Evolutionary conservation across 2,329 filamentous ascomycete species (phyloP).

Genomic region (Neonectria neomacrospora): DNA sequence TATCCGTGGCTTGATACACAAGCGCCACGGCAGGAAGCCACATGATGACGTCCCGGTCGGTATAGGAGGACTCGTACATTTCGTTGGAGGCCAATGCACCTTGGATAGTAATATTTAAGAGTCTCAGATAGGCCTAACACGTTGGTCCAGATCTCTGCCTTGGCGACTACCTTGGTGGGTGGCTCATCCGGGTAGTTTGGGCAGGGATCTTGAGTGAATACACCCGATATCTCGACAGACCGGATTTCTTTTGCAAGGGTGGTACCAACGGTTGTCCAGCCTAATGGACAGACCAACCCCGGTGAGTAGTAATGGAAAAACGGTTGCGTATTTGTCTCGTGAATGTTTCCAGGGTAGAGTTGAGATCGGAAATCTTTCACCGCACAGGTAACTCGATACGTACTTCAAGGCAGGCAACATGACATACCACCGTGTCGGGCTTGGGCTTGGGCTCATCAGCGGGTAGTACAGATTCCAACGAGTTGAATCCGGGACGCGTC

Average conservation of each 20-base stretch:
- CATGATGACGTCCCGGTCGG: conserved; percentile 2
- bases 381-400: too few species aligned
- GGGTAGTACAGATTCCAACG: too few species aligned
- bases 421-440: too few species aligned
- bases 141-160: neutral
- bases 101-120: conserved; percentile 33
- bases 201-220: conserved; percentile 26
- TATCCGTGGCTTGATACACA: conserved; percentile 31
- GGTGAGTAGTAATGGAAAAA: too few species aligned
- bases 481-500: too few species aligned
- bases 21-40: conserved; percentile 30
- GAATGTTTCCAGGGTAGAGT: too few species aligned
- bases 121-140: conserved; percentile 33
- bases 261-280: too few species aligned
- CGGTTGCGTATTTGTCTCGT: too few species aligned
- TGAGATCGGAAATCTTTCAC: too few species aligned
- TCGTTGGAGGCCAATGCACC: conserved; percentile 2
- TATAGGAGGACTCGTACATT: neutral
- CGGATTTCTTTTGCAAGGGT: conserved; percentile 11
- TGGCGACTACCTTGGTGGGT: neutral
- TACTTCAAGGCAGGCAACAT: too few species aligned
- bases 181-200: neutral
- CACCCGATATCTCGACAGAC: conserved; percentile 6
- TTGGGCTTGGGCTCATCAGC: too few species aligned
- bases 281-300: too few species aligned